A percentile compares a stretch with the other conserved stretches of the same genome.
These are phyloP conservation scores for Tricholoma flavovirens DNA, from an alignment of 768 basidiomycete species.

Conservation along the genomic window DNA sequence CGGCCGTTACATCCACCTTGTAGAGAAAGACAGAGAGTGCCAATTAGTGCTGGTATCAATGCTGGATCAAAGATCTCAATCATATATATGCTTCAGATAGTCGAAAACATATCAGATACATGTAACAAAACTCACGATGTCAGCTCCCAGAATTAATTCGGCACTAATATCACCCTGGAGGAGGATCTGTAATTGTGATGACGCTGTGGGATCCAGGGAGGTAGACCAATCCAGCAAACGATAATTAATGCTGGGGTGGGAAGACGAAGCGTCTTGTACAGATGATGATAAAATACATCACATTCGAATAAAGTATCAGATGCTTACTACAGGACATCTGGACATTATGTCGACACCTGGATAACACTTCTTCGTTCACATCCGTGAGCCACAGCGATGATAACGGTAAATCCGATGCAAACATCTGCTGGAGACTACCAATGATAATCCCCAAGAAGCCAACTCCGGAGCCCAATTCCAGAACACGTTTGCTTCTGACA, in stretches of 20 bases:
- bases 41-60: constrained; percentile 52
- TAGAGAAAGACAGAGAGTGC: constrained; percentile 42
- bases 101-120: not conserved
- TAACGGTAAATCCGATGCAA: not conserved
- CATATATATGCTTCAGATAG: not conserved
- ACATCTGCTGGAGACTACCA: constrained; percentile 46
- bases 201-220: constrained; percentile 34
- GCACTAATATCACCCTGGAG: constrained; percentile 39
- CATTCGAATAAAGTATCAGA: constrained; percentile 13
- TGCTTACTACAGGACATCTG: constrained; percentile 63
- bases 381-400: constrained; percentile 53
- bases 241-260: constrained; percentile 40
- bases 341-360: constrained; percentile 54
- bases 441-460: constrained; percentile 71
- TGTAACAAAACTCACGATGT: constrained; percentile 38
- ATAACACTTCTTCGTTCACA: constrained; percentile 55
- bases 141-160: constrained; percentile 67
- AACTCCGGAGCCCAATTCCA: constrained; percentile 72
- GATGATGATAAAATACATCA: not conserved
- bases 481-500: constrained; percentile 39
- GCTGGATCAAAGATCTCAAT: constrained; percentile 64
- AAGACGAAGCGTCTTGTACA: constrained; percentile 51
- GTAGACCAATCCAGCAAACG: constrained; percentile 62
- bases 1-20: constrained; percentile 13
- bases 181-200: constrained; percentile 21